Evolutionary conservation across 179 eudicot species (phyloP), one percentile per base, ranked within the genome.

Genomic region (Pouteria campechiana): DNA sequence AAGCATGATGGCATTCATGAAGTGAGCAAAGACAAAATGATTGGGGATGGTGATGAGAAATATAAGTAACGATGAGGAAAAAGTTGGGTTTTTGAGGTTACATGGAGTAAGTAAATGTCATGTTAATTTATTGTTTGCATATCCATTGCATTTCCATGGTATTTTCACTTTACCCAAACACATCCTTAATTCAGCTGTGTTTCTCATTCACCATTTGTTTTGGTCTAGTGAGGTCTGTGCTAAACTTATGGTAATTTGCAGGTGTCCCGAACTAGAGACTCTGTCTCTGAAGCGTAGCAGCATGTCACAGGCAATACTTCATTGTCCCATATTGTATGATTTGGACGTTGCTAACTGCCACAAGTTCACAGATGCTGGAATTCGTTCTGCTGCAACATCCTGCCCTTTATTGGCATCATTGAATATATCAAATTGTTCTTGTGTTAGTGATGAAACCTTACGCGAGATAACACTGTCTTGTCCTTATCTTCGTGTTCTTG

Each of bases 301-400:
- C 64, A 86, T 90, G 98, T 90, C 87, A 32, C 90, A 79, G 60
- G 95, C 79, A 28, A 82, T 57, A 53, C 90, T 90, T 50, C 81
- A 66, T 68, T 90, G 98, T 62, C 98, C 96, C 41, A 75, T 76
- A 65, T 48, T 90, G 71, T 75, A 38, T 41, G 85, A 79, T 36
- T 78, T 90, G 37, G 93, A 90, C 59, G 79, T 90, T 23, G 90
- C 87, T 8, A 76, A 95, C 50, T 90, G 98, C 70, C 98, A 90
- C 81, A 90, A 90, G 86, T 81, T 90, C 62, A 73, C 90, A 32
- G 98, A 90, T 77, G 75, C 92, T 39, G 95, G 86, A 29, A 79
- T 90, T 27, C 95, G 96, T 32, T 72, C 96, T 63, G 90, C 94
- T 28, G 93, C 77, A 32, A 70, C 65, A 23, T 70, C 98, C 42